phyloP scores from a whole-genome alignment of 139 green algal species.

The Pseudopediastrum boryanum region DNA sequence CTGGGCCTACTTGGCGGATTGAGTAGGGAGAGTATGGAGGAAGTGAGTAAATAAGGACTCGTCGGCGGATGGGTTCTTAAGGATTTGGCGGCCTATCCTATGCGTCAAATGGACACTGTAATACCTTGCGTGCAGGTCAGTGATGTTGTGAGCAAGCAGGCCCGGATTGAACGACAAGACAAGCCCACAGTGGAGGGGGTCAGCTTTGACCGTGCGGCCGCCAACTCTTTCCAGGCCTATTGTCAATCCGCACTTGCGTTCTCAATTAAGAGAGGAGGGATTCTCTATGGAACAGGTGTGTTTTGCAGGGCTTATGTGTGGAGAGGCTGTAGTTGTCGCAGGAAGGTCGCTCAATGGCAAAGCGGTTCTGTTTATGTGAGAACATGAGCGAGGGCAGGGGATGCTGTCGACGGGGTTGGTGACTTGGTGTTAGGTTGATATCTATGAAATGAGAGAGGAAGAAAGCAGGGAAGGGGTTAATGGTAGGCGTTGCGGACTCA shows the following conservation, averaged over 20 bases:
- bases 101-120: neutral
- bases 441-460: too few relatives aligned
- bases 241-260: constrained; percentile 76
- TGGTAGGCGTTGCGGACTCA: too few relatives aligned
- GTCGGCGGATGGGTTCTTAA: neutral
- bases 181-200: constrained; percentile 71
- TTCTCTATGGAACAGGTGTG: constrained; percentile 85
- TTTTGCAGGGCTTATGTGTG: too few relatives aligned
- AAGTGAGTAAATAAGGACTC: neutral
- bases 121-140: constrained; percentile 80
- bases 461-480: too few relatives aligned
- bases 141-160: constrained; percentile 86
- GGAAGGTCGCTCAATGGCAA: too few relatives aligned
- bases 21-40: neutral
- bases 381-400: too few relatives aligned
- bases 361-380: too few relatives aligned
- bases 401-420: too few relatives aligned
- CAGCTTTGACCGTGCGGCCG: constrained; percentile 91
- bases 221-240: constrained; percentile 63
- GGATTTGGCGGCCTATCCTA: neutral
- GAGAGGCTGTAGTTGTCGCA: too few relatives aligned
- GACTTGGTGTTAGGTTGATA: too few relatives aligned
- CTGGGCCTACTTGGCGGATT: too few relatives aligned
- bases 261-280: constrained; percentile 90
- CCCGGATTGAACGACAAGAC: constrained; percentile 96